phyloP scores from a whole-genome alignment of 192 early-diverging fungal genomes.

The Mycoemilia scoparia region DNA sequence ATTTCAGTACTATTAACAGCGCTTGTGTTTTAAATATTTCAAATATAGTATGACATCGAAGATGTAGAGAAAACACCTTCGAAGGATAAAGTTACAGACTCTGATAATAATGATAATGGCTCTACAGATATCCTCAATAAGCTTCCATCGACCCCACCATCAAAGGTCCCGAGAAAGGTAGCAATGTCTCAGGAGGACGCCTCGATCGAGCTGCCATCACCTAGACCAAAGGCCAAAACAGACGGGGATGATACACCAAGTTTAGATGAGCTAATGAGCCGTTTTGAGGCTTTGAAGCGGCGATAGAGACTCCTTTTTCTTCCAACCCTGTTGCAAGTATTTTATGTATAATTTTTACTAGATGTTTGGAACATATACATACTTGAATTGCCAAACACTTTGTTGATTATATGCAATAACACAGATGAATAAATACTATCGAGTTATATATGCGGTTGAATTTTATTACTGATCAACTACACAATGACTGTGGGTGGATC shows the following conservation, averaged over 20 bases:
- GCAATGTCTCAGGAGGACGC: background rate
- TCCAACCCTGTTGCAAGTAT: slow-evolving; percentile 6
- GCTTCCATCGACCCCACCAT: slow-evolving; percentile 1
- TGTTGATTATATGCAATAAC: background rate
- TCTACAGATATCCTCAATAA: slow-evolving; percentile 1
- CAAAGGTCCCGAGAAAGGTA: slow-evolving; percentile 1
- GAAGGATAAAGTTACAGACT: slow-evolving; percentile 2
- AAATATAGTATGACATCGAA: background rate
- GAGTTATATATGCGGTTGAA: background rate
- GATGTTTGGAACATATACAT: too few relatives aligned
- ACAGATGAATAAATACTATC: background rate
- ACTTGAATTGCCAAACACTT: too few relatives aligned
- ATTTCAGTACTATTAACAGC: background rate
- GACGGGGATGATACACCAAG: slow-evolving; percentile 33
- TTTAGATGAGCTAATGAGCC: slow-evolving; percentile 54
- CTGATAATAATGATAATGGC: slow-evolving; percentile 5
- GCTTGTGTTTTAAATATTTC: background rate
- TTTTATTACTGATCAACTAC: background rate
- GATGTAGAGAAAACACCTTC: background rate
- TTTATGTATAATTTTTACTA: background rate
- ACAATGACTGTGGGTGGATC: too few relatives aligned
- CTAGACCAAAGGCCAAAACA: slow-evolving; percentile 4
- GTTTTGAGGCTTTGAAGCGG: slow-evolving; percentile 57
- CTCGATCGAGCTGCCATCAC: slow-evolving; percentile 1
- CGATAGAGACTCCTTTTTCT: slow-evolving; percentile 9